Base-by-base conservation (phyloP, 352 stramenopile genomes). In the Phytophthora quininea region DNA sequence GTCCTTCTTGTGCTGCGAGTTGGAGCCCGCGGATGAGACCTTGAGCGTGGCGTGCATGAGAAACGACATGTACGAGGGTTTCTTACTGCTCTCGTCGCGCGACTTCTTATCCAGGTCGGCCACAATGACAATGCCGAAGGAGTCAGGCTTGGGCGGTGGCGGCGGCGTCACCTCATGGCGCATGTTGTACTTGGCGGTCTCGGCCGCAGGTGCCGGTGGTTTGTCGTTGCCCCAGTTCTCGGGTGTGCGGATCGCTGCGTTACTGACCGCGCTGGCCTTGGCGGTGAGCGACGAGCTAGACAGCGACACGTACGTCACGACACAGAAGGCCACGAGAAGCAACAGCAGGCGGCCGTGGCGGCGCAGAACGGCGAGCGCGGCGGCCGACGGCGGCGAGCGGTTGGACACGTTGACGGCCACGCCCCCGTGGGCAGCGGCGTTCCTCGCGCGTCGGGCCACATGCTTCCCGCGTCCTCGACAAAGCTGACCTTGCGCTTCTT, bases 61-160 rank as follows among this genome's bases (percentile, higher is more conserved):
- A 58, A 92, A 93, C 62, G 91, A 98, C 69, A 89, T 76, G 69
- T 96, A 99, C 8, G 86, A 74, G 15, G 89, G 91, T 69, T 98
- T 98, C 62, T 91, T 92, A 62, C 77, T 93, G 64, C 78, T 86
- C 37, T 84, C 69, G 53, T 97, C 85, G 37, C 90, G 87, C 54
- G 87, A 97, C 37, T 98, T 84, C 76, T 98, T 97, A 81, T 99
- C 97, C 45, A 99, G 72, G 77, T 99, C 97, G 2, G 97, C 97
- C n/a, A 99, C 93, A 19, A 97, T 90, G 11, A 97, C 90, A 71
- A 99, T 72, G 12, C 82, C 82, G 31, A 94, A 90, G 37, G 84
- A 92, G 64, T 91, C 69, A 0, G 86, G 86, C n/a, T 73, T 80
- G 27, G 40, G 54, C 24, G 74, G 68, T n/a, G 71, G 57, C 19